Evolutionary conservation across 1,139 yeast species (phyloP), one percentile per base, ranked within the genome.

Genomic region (Blastobotrys elegans): DNA sequence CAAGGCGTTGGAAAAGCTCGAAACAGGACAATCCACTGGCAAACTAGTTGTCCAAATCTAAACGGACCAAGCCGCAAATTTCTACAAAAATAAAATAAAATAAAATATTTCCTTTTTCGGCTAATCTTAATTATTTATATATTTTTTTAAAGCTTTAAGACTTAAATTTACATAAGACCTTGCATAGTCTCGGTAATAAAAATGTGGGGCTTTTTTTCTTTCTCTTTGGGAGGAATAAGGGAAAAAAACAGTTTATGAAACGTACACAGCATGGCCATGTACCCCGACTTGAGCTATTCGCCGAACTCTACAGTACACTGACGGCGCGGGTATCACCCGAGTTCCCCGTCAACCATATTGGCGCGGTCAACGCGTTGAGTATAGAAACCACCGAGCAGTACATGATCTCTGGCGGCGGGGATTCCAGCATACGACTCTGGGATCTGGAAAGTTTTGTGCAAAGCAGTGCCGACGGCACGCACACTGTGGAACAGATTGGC

Each of bases 1-100:
- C 30, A 63, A 71, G 47, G 96, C 94, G 2, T 79, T 92, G 18
- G 61, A 67, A 40, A 83, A 74, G 31, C 69, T 88, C 52, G 96
- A 87, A 64, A 68, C 76, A 10, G 81, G 96, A 58, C 75, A 71
- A 56, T 84, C 96, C 33, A 77, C 84, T 2, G 97, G 97, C 44
- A 88, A 86, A 65, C 68, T 86, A 50, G 66, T 84, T 8, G 67
- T 88, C 22, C 0, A 74, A 90, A n/a, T n/a, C n/a, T n/a, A n/a
- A n/a, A n/a, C n/a, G n/a, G n/a, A n/a, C n/a, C n/a, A n/a, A n/a
- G n/a, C n/a, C n/a, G n/a, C n/a, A n/a, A n/a, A n/a, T n/a, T n/a
- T n/a, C n/a, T n/a, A n/a, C n/a, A n/a, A n/a, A n/a, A n/a, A n/a
- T n/a, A n/a, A n/a, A n/a, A n/a, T n/a, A n/a, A n/a, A n/a, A n/a